Evolutionary conservation across 768 basidiomycete species (phyloP).

Genomic region (Trametes villosa): DNA sequence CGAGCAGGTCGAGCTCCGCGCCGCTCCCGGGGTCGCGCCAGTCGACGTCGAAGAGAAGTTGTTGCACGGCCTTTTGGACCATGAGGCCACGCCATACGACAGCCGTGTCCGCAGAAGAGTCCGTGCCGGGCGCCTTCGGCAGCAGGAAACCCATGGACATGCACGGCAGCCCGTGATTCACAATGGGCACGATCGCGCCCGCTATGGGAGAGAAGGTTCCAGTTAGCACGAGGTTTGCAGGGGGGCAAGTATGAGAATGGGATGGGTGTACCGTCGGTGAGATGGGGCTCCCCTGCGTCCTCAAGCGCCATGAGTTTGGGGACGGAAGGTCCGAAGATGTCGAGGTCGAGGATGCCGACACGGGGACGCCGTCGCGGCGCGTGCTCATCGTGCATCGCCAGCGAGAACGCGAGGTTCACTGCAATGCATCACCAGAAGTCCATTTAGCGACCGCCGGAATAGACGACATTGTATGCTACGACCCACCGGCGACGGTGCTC

Average conservation of each 20-base stretch:
- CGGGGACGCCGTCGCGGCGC: slow-evolving; percentile 46
- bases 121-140: slow-evolving; percentile 52
- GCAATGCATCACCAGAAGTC: too few species aligned
- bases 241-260: neutral
- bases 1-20: slow-evolving; percentile 76
- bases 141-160: slow-evolving; percentile 99
- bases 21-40: slow-evolving; percentile 59
- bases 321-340: slow-evolving; percentile 94
- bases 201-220: slow-evolving; percentile 35
- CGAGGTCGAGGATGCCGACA: slow-evolving; percentile 90
- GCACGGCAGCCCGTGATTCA: slow-evolving; percentile 86
- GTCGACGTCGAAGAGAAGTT: slow-evolving; percentile 94
- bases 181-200: slow-evolving; percentile 80
- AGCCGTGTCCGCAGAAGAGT: slow-evolving; percentile 68
- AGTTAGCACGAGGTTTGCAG: neutral
- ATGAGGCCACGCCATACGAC: slow-evolving; percentile 97
- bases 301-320: slow-evolving; percentile 93
- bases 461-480: neutral
- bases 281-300: slow-evolving; percentile 71
- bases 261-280: slow-evolving; percentile 63
- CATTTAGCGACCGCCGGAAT: neutral
- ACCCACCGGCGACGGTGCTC: slow-evolving; percentile 85
- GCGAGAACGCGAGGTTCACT: slow-evolving; percentile 85
- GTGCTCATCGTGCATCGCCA: slow-evolving; percentile 51
- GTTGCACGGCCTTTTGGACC: slow-evolving; percentile 98